Base-by-base conservation (phyloP, 768 basidiomycete species). In the Rhizopogon vulgaris region DNA sequence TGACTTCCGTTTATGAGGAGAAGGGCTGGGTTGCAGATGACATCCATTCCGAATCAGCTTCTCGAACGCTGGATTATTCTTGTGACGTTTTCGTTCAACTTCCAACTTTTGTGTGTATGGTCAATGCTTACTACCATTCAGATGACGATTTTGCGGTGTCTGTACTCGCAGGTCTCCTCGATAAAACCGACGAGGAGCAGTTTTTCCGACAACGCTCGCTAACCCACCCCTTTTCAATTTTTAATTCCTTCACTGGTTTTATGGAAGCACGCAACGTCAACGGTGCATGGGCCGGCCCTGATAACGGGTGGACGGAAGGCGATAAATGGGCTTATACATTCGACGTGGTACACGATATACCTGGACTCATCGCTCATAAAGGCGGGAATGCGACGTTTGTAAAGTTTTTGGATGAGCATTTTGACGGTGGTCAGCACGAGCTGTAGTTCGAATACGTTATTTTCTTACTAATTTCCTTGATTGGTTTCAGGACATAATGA, bases 221-320 rank as follows among this genome's bases (percentile, higher is more conserved):
- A 62, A 64, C 66, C 2, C 73, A 71, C 9, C 81, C 86, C 0
- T 84, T 83, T 62, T 77, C 75, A 0, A 66, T 92, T 11, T 93
- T 78, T 71, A 92, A 91, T 58, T 49, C 54, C 17, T 47, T 34
- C 4, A 88, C 84, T 0, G 85, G 85, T 1, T 91, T 91, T 62
- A 90, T 93, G 85, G 87, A 91, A 60, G 89, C 87, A 1, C 75
- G 84, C 42, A 82, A 85, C 51, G 73, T 73, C 12, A 75, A 78
- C 58, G 88, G 88, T 0, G 67, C 72, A 10, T 90, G 84, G 84
- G 88, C 88, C 3, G 87, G 90, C 8, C 75, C 77, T 8, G 75
- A 79, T 54, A 73, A 68, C 11, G 90, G 90, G 0, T 93, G 87
- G 85, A 92, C 90, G 1, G 90, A 93, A 65, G 90, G 89, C 34